phyloP scores from a whole-genome alignment of 1,284 basidiomycete genomes.

The Sphaerobolus stellatus region DNA sequence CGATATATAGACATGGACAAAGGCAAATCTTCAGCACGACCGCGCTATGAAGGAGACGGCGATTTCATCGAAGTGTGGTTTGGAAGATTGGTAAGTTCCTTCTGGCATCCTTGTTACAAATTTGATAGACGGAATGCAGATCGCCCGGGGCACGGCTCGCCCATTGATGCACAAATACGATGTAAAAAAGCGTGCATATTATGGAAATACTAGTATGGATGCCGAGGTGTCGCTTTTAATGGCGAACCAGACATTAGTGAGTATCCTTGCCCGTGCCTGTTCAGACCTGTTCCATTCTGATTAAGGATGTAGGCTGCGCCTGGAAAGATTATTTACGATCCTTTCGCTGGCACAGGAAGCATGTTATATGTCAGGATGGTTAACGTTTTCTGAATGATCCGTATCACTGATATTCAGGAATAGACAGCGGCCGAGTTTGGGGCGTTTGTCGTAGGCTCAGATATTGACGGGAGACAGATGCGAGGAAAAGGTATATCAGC shows the following conservation, averaged over 20 bases:
- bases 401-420: background rate
- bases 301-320: slow-evolving; percentile 62
- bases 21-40: slow-evolving; percentile 22
- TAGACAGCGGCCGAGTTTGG: slow-evolving; percentile 88
- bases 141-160: slow-evolving; percentile 73
- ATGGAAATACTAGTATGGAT: slow-evolving; percentile 98
- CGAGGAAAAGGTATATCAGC: slow-evolving; percentile 72
- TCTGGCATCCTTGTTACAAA: slow-evolving; percentile 1
- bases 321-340: slow-evolving; percentile 92
- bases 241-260: slow-evolving; percentile 91
- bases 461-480: slow-evolving; percentile 98
- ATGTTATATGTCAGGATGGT: slow-evolving; percentile 76
- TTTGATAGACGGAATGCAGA: slow-evolving; percentile 40
- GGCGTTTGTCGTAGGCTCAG: slow-evolving; percentile 85
- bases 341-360: slow-evolving; percentile 95
- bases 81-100: slow-evolving; percentile 76
- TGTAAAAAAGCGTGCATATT: slow-evolving; percentile 89
- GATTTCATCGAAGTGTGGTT: slow-evolving; percentile 74
- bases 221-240: slow-evolving; percentile 92
- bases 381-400: slow-evolving; percentile 5
- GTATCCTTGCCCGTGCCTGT: slow-evolving; percentile 13
- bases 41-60: slow-evolving; percentile 59
- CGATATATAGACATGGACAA: slow-evolving; percentile 14
- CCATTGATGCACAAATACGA: slow-evolving; percentile 69
- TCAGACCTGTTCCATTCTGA: slow-evolving; percentile 5